A percentile compares a stretch with the other conserved stretches of the same genome.
Evolutionary conservation across 202 grass and related monocot genomes (phyloP).

Genomic region (Carex arenaria): DNA sequence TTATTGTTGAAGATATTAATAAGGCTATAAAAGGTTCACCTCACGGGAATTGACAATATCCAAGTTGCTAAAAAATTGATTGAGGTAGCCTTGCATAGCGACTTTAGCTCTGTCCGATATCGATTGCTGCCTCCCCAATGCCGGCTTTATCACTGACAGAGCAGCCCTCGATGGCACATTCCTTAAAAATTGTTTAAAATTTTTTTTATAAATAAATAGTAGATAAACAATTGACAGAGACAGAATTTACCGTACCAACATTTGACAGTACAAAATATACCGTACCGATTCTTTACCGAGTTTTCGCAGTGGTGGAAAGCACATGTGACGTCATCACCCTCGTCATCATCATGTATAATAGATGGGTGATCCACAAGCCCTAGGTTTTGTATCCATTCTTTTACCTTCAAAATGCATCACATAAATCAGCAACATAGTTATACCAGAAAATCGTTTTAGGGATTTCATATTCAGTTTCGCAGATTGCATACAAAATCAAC

Average conservation of each 20-base stretch:
- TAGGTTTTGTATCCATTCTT: constrained; percentile 90
- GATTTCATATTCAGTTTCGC: background rate
- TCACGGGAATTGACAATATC: constrained; percentile 76
- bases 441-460: background rate
- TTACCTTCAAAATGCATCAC: constrained; percentile 47
- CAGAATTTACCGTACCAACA: constrained; percentile 34
- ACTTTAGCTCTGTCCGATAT: constrained; percentile 64
- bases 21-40: constrained; percentile 22
- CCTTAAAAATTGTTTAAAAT: constrained; percentile 29
- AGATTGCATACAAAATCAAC: background rate
- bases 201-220: background rate
- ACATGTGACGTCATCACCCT: constrained; percentile 51
- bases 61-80: constrained; percentile 78
- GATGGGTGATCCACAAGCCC: constrained; percentile 54
- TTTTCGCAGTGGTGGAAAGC: constrained; percentile 47
- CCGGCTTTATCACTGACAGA: constrained; percentile 63
- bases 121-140: constrained; percentile 61
- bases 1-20: background rate
- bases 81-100: constrained; percentile 79
- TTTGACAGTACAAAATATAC: constrained; percentile 17
- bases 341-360: constrained; percentile 66
- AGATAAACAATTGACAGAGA: background rate
- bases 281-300: constrained; percentile 53
- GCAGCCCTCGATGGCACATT: constrained; percentile 71
- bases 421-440: constrained; percentile 8